Evolutionary conservation across 208 protist species (phyloP).

Genomic region (Trypanosoma avium): DNA sequence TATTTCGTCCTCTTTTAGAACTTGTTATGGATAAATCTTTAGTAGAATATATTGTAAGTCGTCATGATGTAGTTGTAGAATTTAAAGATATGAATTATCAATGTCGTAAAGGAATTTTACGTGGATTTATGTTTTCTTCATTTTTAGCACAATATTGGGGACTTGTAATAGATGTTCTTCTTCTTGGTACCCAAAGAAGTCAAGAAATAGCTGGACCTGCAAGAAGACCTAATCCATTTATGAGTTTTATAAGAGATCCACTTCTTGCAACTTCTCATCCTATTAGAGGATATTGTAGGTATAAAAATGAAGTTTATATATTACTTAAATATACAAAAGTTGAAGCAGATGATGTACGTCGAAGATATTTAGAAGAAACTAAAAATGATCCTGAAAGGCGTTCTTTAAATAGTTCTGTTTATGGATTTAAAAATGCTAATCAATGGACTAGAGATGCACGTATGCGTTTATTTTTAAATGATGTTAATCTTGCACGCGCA

Average conservation of each 20-base stretch:
- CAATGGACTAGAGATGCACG: constrained; percentile 99
- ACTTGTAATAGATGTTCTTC: constrained; percentile 98
- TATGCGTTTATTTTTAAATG: constrained; percentile 99
- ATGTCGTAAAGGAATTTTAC: constrained; percentile 98
- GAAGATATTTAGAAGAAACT: constrained; percentile 99
- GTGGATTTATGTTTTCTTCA: constrained; percentile 99
- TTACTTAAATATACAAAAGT: constrained; percentile 97
- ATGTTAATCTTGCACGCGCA: constrained; percentile 99
- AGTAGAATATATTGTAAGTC: constrained; percentile 99
- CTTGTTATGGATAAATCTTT: constrained; percentile 99
- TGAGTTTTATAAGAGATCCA: constrained; percentile 94
- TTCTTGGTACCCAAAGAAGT: constrained; percentile 98
- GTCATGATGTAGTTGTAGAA: constrained; percentile 99
- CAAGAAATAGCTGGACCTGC: constrained; percentile 98
- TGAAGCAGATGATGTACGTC: constrained; percentile 98
- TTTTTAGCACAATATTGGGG: constrained; percentile 99
- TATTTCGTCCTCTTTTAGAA: constrained; percentile 99
- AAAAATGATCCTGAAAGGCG: constrained; percentile 96
- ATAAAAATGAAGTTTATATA: constrained; percentile 98
- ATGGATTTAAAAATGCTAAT: constrained; percentile 99
- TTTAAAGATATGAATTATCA: constrained; percentile 99
- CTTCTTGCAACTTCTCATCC: constrained; percentile 97
- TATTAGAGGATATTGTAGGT: constrained; percentile 98
- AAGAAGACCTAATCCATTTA: constrained; percentile 97
- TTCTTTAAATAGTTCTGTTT: constrained; percentile 98